Evolutionary conservation across 148 eudicot genomes (phyloP), one percentile per base, ranked within the genome.

Genomic region (Pouteria glomerata): DNA sequence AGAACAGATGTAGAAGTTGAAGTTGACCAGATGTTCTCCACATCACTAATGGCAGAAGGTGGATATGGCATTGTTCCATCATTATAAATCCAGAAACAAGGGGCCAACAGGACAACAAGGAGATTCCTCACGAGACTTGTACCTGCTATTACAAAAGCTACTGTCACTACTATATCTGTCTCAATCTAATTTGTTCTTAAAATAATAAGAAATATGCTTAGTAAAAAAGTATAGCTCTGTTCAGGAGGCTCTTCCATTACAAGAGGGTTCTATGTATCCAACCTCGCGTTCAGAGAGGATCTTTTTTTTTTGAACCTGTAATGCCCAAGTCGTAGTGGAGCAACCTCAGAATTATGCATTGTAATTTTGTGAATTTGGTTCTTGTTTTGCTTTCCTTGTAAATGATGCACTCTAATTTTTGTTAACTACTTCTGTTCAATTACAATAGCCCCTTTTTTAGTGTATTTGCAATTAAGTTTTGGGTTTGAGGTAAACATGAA

Each of bases 1-100:
- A 86, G 97, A 75, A 78, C 88, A 19, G 88, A 91, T 34, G 80
- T 81, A 6, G 97, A 89, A 55, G 85, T 80, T 62, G 96, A 88
- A 72, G 87, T 82, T 60, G 91, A 90, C 35, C 90, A 85, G 45
- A 85, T 86, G 92, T 89, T 89, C 57, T 73, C 90, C 8, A 75
- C 87, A 69, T 62, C 82, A 47, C 41, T 88, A 65, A 74, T 84
- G 73, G 70, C 74, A 11, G 92, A 86, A 21, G 64, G 61, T 58
- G 89, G 86, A 48, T 86, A 86, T 35, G 85, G 90, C 44, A 64
- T 86, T 41, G 89, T 88, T 31, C 86, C 89, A 2, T 85, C 89
- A 29, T 87, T 76, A 71, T 84, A 57, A 80, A 65, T 14, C 39
- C 60, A 31, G 48, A 47, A 56, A 34, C 15, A 39, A 53, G 6